Conservation (phyloP, 169 alveolate genomes). For the Babesia sp. region DNA sequence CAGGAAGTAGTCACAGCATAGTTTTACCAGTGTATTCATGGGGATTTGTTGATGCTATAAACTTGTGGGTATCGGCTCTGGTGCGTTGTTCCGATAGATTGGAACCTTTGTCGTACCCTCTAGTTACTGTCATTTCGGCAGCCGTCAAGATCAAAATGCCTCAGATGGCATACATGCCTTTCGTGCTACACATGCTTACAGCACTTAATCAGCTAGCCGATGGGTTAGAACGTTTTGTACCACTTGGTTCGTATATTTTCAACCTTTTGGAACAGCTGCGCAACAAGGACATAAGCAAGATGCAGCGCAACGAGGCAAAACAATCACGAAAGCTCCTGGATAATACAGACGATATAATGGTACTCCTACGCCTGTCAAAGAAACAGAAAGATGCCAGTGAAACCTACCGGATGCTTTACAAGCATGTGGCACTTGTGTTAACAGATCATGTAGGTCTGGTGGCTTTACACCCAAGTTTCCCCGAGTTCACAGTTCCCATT, state of each 20-base stretch:
- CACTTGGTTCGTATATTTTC: slow-evolving; percentile 37
- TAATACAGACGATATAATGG: slow-evolving; percentile 60
- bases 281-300: slow-evolving; percentile 11
- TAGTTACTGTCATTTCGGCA: slow-evolving; percentile 47
- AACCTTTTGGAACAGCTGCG: slow-evolving; percentile 35
- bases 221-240: slow-evolving; percentile 46
- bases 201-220: slow-evolving; percentile 47
- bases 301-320: slow-evolving; percentile 4
- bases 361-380: slow-evolving; percentile 20
- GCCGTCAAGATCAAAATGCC: slow-evolving; percentile 36
- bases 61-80: slow-evolving; percentile 47
- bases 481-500: slow-evolving; percentile 51
- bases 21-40: slow-evolving; percentile 50
- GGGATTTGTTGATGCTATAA: slow-evolving; percentile 60
- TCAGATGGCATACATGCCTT: slow-evolving; percentile 33
- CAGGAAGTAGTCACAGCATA: slow-evolving; percentile 11
- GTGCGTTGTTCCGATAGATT: slow-evolving; percentile 13
- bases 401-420: slow-evolving; percentile 26
- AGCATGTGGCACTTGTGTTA: slow-evolving; percentile 39
- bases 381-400: slow-evolving; percentile 43
- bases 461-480: slow-evolving; percentile 66
- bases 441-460: slow-evolving; percentile 56
- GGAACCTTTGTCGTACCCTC: slow-evolving; percentile 49
- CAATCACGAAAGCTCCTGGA: slow-evolving; percentile 28
- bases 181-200: slow-evolving; percentile 52